Evolutionary conservation across 2,329 filamentous ascomycete species (phyloP).

Genomic region (Rutstroemia sp.): DNA sequence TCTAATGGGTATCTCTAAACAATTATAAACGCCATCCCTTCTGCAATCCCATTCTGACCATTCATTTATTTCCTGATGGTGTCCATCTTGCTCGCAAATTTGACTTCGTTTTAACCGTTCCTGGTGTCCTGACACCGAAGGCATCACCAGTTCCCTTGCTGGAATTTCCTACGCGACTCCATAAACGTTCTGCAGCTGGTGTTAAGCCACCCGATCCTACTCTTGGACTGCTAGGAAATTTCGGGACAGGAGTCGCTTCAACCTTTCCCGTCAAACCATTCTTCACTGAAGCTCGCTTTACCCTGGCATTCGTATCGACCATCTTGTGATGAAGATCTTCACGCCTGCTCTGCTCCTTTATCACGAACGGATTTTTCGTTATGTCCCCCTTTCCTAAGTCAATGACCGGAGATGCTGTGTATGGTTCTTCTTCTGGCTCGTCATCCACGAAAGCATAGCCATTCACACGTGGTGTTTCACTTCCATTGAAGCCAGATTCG

Average conservation of each 20-base stretch:
- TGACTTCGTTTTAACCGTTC: constrained; percentile 22
- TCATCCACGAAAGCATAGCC: constrained; percentile 94
- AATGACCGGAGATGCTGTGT: constrained; percentile 38
- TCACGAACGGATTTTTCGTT: constrained; percentile 72
- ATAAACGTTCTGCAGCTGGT: constrained; percentile 64
- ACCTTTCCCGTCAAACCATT: constrained; percentile 53
- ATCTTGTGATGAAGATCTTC: constrained; percentile 80
- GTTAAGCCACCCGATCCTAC: constrained; percentile 51
- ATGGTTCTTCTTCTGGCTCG: constrained; percentile 46
- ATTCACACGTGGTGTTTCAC: constrained; percentile 82
- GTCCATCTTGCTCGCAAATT: constrained; percentile 24
- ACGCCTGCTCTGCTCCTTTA: constrained; percentile 65
- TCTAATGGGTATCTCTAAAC: constrained; percentile 4
- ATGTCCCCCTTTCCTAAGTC: constrained; percentile 52
- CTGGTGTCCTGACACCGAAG: constrained; percentile 24
- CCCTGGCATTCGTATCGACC: constrained; percentile 73
- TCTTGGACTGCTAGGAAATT: constrained; percentile 59
- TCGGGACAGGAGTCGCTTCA: constrained; percentile 56
- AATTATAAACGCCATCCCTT: not conserved
- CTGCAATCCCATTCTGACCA: not conserved
- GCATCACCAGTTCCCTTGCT: constrained; percentile 23
- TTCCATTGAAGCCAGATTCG: constrained; percentile 49
- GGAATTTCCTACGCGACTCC: constrained; percentile 49
- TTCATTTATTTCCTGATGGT: constrained; percentile 11
- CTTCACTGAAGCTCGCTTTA: constrained; percentile 56